phyloP scores from a whole-genome alignment of 108 stramenopile genomes.

The Skeletonema costatum region DNA sequence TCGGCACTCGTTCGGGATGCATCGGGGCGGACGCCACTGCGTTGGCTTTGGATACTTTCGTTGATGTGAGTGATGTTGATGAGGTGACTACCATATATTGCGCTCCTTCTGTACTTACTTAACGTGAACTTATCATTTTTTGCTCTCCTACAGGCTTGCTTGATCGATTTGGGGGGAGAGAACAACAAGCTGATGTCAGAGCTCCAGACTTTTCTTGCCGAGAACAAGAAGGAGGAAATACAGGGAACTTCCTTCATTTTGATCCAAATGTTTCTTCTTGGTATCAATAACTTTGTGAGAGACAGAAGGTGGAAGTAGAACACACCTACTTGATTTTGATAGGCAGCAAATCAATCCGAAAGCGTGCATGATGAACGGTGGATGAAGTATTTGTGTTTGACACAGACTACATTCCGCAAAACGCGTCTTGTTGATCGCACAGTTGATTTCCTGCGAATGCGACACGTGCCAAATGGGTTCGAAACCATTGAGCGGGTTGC shows the following conservation, averaged over 20 bases:
- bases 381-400: conserved; percentile 49
- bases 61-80: conserved; percentile 31
- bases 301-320: background rate
- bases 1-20: conserved; percentile 64
- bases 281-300: conserved; percentile 9
- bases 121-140: background rate
- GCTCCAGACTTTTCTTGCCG: conserved; percentile 4
- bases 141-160: conserved; percentile 21
- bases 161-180: conserved; percentile 49
- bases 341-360: background rate
- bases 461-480: conserved; percentile 71
- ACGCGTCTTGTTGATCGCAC: conserved; percentile 67
- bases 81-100: background rate
- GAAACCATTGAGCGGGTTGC: conserved; percentile 27
- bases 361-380: background rate
- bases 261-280: conserved; percentile 1
- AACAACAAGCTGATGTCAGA: conserved; percentile 20
- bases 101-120: background rate
- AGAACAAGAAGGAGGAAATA: conserved; percentile 28
- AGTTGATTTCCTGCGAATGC: conserved; percentile 79
- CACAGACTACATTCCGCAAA: conserved; percentile 55
- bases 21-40: conserved; percentile 71
- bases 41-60: conserved; percentile 80
- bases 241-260: conserved; percentile 16
- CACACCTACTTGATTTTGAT: background rate